Evolutionary conservation across 306 rosid species (phyloP).

Genomic region (Cucurbita pepo): DNA sequence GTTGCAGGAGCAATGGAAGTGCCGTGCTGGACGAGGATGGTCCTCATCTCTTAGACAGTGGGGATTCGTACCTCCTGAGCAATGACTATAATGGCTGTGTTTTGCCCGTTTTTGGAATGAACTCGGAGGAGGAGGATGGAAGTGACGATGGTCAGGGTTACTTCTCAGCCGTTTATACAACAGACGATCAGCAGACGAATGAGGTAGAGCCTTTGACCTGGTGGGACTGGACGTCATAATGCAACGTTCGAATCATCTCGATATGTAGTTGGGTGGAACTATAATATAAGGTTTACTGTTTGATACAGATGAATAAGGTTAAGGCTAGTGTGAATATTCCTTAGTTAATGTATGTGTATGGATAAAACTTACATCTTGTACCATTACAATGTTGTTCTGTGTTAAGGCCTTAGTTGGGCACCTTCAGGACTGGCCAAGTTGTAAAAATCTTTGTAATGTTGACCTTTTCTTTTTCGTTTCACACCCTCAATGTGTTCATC

Average conservation of each 20-base stretch:
- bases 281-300: not conserved
- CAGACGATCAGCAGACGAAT: slow-evolving; percentile 32
- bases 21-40: slow-evolving; percentile 78
- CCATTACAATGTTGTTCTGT: not conserved
- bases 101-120: slow-evolving; percentile 21
- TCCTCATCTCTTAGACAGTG: slow-evolving; percentile 67
- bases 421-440: not conserved
- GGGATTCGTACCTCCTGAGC: slow-evolving; percentile 57
- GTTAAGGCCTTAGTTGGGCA: not conserved
- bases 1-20: slow-evolving; percentile 67
- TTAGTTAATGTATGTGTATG: not conserved
- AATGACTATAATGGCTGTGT: slow-evolving; percentile 33
- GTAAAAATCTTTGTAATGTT: not conserved
- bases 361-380: not conserved
- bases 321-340: not conserved
- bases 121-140: slow-evolving; percentile 60
- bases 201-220: slow-evolving; percentile 52
- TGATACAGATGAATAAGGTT: not conserved
- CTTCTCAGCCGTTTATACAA: slow-evolving; percentile 46
- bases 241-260: not conserved
- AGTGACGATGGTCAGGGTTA: slow-evolving; percentile 63
- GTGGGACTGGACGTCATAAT: slow-evolving; percentile 54
- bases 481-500: not conserved
- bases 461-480: not conserved
- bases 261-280: not conserved